Base-by-base conservation (phyloP, 768 basidiomycete species). In the Tylopilus felleus region DNA sequence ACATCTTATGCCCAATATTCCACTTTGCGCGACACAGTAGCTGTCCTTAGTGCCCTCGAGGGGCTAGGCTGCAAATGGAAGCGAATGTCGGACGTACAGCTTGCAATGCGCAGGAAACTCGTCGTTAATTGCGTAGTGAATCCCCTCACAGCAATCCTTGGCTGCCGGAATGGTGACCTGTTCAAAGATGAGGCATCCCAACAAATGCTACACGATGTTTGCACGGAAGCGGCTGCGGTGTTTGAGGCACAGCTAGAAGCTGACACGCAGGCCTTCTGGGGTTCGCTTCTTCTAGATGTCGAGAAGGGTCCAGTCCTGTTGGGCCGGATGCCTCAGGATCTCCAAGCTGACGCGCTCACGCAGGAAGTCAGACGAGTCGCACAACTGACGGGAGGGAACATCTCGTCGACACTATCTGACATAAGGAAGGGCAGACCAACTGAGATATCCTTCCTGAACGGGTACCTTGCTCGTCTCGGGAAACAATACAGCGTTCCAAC, bases 81-180 rank as follows among this genome's bases (percentile, higher is more conserved):
- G 27, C 80, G 89, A 1, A 81, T 88, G 57, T 74, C 80, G 2
- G 75, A 85, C 17, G 65, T 96, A 22, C 84, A 92, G 57, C 73
- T 83, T 28, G 74, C 77, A 22, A 80, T 94, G 73, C 84, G 88
- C 36, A 83, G 83, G 56, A 94, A 93, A 72, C 73, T 97, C 41
- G 90, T 86, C 28, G 80, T 90, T 53, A 92, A 96, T 66, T 75
- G 85, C 13, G 78, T 84, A 60, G 81, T 98, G 69, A 93, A 97
- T 64, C 85, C 96, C 2, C 77, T 98, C 52, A 90, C 93, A 0
- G 88, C 91, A 9, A 66, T 98, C 22, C 73, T 93, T 57, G 82
- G 83, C 28, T 88, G 93, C 63, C 77, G 80, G 47, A 96, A 96
- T 66, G 93, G 92, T 17, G 82, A 84, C 1, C 69, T 96, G 19